phyloP scores from a whole-genome alignment of 768 basidiomycete genomes.

The Suillus cothurnatus region DNA sequence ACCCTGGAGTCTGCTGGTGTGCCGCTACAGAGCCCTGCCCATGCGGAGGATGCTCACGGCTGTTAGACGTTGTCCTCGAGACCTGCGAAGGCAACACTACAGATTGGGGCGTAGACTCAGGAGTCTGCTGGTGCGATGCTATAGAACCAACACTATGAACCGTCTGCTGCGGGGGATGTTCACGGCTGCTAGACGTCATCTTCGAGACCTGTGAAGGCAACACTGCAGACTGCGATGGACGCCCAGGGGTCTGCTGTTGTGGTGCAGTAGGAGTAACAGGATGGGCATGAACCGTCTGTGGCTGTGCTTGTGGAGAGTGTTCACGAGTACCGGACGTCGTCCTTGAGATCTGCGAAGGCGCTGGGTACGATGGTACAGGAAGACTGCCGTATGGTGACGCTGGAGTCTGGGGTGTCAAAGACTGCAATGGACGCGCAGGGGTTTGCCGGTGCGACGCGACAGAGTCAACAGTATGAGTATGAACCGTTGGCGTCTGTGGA shows the following conservation, averaged over 20 bases:
- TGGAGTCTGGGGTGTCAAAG: background rate
- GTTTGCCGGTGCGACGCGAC: conserved; percentile 18
- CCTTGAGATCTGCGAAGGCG: conserved; percentile 19
- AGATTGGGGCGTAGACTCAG: background rate
- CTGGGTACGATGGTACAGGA: background rate
- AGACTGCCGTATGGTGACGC: background rate
- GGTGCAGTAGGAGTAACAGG: conserved; percentile 13
- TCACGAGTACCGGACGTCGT: conserved; percentile 27
- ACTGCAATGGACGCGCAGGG: background rate
- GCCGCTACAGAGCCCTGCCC: conserved; percentile 5
- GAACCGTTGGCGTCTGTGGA: conserved; percentile 14
- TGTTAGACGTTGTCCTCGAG: conserved; percentile 26
- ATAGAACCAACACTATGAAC: conserved; percentile 4
- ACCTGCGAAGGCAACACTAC: conserved; percentile 3
- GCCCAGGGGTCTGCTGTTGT: conserved; percentile 16
- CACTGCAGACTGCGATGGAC: background rate
- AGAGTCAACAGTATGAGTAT: conserved; percentile 11
- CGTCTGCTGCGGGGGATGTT: conserved; percentile 20
- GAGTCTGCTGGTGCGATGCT: conserved; percentile 18
- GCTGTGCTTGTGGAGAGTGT: conserved; percentile 19
- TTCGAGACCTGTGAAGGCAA: conserved; percentile 23
- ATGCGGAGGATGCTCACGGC: conserved; percentile 22
- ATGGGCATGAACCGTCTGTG: conserved; percentile 3
- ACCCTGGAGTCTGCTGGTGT: conserved; percentile 17
- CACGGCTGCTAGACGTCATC: conserved; percentile 23